phyloP scores from a whole-genome alignment of 2,329 filamentous ascomycete species.

The Neofusicoccum sp. region DNA sequence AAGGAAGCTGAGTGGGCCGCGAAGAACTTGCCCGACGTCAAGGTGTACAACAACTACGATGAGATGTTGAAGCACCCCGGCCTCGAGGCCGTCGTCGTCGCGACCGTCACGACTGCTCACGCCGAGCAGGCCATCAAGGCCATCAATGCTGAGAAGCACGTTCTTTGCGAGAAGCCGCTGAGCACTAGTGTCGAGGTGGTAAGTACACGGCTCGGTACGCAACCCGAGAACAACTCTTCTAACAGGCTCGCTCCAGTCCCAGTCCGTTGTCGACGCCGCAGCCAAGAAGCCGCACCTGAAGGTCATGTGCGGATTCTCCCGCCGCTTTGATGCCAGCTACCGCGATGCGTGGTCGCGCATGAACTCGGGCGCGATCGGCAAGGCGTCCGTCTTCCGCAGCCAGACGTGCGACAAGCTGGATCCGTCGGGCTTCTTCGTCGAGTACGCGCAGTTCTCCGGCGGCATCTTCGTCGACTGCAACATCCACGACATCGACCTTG shows the following conservation, averaged over 20 bases:
- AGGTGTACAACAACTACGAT: slow-evolving; percentile 54
- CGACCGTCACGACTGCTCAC: slow-evolving; percentile 56
- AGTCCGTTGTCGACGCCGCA: slow-evolving; percentile 59
- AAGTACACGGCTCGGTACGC: slow-evolving; percentile 27
- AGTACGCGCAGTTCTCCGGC: slow-evolving; percentile 63
- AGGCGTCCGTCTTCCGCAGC: slow-evolving; percentile 59
- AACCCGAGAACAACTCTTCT: slow-evolving; percentile 7
- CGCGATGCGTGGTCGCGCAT: slow-evolving; percentile 57
- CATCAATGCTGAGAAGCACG: slow-evolving; percentile 55
- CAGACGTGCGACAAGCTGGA: slow-evolving; percentile 69
- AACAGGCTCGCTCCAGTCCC: slow-evolving; percentile 45
- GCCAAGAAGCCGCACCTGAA: slow-evolving; percentile 58
- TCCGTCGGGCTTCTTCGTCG: slow-evolving; percentile 65
- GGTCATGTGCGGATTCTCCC: slow-evolving; percentile 65
- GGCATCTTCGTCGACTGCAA: slow-evolving; percentile 71
- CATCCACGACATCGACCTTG: slow-evolving; percentile 68
- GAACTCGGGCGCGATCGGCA: slow-evolving; percentile 56
- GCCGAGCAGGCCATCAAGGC: slow-evolving; percentile 58
- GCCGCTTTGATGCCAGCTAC: slow-evolving; percentile 66
- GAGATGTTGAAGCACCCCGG: slow-evolving; percentile 57
- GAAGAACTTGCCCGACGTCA: slow-evolving; percentile 51
- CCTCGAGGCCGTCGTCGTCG: slow-evolving; percentile 56
- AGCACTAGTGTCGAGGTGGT: slow-evolving; percentile 60
- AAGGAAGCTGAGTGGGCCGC: slow-evolving; percentile 50
- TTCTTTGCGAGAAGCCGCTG: slow-evolving; percentile 60